Conservation (phyloP, 371 early-diverging fungal species). For the Mortierella sp. region DNA sequence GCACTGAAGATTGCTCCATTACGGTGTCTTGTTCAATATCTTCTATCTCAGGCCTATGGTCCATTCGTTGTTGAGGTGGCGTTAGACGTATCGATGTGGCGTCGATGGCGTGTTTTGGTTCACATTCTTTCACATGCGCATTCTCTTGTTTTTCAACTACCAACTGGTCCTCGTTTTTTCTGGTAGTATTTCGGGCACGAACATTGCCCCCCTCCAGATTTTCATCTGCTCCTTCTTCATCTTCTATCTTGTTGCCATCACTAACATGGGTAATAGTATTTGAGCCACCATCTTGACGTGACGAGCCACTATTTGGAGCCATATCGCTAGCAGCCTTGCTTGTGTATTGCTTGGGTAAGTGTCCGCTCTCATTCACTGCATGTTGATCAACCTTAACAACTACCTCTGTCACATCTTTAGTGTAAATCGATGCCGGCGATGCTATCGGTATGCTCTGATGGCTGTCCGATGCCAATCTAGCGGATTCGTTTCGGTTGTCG, state of each 20-base stretch:
- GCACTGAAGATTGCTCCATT: slow-evolving; percentile 43
- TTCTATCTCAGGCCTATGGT: slow-evolving; percentile 7
- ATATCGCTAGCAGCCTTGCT: not conserved
- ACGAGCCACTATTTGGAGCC: not conserved
- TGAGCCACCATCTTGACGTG: not conserved
- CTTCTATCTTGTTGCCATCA: not conserved
- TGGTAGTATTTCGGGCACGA: not conserved
- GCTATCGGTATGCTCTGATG: not conserved
- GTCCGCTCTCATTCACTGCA: not conserved
- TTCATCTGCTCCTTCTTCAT: slow-evolving; percentile 19
- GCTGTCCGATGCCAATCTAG: not conserved
- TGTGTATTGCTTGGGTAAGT: not conserved
- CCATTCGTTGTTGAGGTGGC: not conserved
- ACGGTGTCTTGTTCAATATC: slow-evolving; percentile 39
- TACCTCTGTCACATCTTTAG: not conserved
- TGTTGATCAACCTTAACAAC: not conserved
- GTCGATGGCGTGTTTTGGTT: not conserved
- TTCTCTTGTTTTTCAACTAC: not conserved
- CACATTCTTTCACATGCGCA: not conserved
- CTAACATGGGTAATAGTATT: not conserved
- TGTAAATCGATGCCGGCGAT: not conserved
- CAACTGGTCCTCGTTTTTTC: not conserved
- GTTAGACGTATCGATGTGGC: not conserved
- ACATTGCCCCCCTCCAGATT: slow-evolving; percentile 27
- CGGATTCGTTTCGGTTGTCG: not conserved